Conservation (phyloP, 2,329 filamentous ascomycete genomes). For the Chaetomiaceae sp. region DNA sequence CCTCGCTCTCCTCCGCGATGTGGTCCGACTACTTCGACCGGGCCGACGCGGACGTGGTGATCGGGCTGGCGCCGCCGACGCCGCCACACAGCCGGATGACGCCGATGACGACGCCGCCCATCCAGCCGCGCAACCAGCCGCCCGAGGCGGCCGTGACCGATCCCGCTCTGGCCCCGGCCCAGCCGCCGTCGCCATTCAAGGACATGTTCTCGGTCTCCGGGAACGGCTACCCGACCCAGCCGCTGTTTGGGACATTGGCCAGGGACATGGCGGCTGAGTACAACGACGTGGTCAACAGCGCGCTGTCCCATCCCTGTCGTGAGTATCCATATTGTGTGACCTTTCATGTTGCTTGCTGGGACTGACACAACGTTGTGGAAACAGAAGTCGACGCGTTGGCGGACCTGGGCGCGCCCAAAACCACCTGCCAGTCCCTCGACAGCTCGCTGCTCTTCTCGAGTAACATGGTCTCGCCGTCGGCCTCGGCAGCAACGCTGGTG, state of each 20-base stretch:
- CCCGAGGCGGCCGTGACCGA: not conserved
- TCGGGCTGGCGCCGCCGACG: not conserved
- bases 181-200: no score
- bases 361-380: not conserved
- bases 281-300: not conserved
- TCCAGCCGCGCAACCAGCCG: not conserved
- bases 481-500: not conserved
- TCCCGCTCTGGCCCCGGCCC: no score
- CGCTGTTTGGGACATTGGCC: not conserved
- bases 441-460: not conserved
- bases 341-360: not conserved
- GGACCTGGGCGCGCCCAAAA: not conserved
- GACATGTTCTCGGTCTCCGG: not conserved
- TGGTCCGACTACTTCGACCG: not conserved
- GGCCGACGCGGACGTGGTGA: no score
- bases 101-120: not conserved
- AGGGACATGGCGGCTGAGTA: not conserved
- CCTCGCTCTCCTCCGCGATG: not conserved
- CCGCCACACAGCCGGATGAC: not conserved
- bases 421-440: not conserved
- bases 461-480: not conserved
- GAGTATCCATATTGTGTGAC: not conserved
- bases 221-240: not conserved
- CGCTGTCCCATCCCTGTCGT: not conserved
- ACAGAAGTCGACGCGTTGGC: not conserved